phyloP scores from a whole-genome alignment of 192 early-diverging fungal genomes.

The Backusella liffmaniae region DNA sequence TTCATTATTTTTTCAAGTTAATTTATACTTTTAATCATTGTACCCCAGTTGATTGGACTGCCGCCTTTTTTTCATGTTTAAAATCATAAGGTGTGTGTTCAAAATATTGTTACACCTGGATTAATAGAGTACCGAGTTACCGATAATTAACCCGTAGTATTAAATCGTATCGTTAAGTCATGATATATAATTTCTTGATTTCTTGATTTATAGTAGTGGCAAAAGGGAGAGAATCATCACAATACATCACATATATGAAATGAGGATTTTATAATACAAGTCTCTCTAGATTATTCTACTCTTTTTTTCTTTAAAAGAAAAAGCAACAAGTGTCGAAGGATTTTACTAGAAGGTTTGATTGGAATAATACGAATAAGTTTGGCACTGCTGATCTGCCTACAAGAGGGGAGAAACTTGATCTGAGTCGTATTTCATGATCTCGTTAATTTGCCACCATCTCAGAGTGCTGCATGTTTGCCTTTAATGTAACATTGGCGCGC shows the following conservation, averaged over 20 bases:
- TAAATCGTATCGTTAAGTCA: background rate
- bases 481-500: conserved; percentile 73
- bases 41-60: background rate
- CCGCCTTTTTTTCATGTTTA: background rate
- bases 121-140: background rate
- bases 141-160: background rate
- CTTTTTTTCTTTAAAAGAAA: background rate
- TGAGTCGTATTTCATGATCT: conserved; percentile 60
- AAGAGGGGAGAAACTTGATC: conserved; percentile 48
- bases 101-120: background rate
- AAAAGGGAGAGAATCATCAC: background rate
- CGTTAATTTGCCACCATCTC: conserved; percentile 27
- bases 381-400: conserved; percentile 77
- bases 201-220: background rate
- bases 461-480: conserved; percentile 34
- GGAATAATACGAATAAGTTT: conserved; percentile 69
- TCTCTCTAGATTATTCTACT: background rate
- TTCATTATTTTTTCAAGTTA: background rate
- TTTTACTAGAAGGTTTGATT: conserved; percentile 78
- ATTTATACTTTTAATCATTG: background rate
- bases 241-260: background rate
- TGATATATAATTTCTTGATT: too few relatives aligned
- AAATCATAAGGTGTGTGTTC: background rate
- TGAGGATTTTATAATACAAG: background rate
- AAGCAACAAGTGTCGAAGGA: conserved; percentile 42